Evolutionary conservation across 257 asterid species (phyloP).

Genomic region (Coffea canephora): DNA sequence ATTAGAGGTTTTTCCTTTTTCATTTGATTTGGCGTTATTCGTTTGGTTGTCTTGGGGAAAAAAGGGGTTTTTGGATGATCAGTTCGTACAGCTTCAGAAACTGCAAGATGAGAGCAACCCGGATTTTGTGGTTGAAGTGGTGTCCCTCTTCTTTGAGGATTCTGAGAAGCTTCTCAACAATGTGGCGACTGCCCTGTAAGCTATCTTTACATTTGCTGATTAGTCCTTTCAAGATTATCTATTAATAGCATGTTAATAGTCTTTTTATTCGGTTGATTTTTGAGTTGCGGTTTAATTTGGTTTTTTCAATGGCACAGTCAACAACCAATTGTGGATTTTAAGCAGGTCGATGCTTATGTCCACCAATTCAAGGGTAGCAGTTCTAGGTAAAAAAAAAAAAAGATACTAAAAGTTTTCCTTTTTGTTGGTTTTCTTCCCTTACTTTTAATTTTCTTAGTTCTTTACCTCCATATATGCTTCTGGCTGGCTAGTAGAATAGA

Average conservation of each 20-base stretch:
- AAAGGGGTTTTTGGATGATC: constrained; percentile 30
- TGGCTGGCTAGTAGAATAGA: neutral
- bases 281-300: neutral
- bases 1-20: neutral
- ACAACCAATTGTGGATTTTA: constrained; percentile 35
- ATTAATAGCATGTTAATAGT: neutral
- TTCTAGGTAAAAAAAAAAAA: constrained; percentile 30
- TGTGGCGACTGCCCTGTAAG: constrained; percentile 26
- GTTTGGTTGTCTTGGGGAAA: neutral
- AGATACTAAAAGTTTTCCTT: neutral
- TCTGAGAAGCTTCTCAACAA: constrained; percentile 30
- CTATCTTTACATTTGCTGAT: neutral
- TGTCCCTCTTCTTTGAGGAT: constrained; percentile 31
- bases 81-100: constrained; percentile 32
- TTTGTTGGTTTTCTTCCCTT: neutral
- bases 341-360: constrained; percentile 39
- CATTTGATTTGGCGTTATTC: constrained; percentile 1
- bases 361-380: constrained; percentile 45
- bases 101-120: constrained; percentile 35
- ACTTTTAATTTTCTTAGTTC: neutral
- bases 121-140: constrained; percentile 37
- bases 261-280: neutral
- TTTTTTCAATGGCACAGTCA: constrained; percentile 21
- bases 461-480: neutral
- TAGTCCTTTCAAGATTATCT: neutral